Percentiles rank a stretch among this genome's conserved stretches.
Conservation (phyloP, 2,329 filamentous ascomycete species). For the Aureobasidium sp. region DNA sequence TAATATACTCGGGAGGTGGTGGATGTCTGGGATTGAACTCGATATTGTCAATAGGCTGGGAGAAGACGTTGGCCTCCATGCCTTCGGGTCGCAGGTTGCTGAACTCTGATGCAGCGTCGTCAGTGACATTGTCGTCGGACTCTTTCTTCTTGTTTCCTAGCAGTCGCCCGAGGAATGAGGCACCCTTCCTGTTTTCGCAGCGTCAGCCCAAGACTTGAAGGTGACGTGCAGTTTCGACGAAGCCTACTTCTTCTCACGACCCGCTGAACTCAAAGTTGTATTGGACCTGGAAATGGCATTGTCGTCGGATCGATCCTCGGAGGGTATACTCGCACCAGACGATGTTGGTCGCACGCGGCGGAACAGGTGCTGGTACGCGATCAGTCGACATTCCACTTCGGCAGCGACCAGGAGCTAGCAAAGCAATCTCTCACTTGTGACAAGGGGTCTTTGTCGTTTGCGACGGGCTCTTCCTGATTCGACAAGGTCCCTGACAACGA, state of each 20-base stretch:
- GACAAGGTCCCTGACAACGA: slow-evolving; percentile 18
- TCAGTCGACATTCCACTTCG: slow-evolving; percentile 6
- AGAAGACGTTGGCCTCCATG: slow-evolving; percentile 75
- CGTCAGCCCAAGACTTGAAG: neutral
- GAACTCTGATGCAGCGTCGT: slow-evolving; percentile 35
- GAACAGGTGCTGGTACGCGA: slow-evolving; percentile 44
- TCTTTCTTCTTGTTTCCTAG: slow-evolving; percentile 68
- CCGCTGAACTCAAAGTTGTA: slow-evolving; percentile 12
- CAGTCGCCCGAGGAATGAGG: slow-evolving; percentile 85
- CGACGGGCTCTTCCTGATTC: neutral
- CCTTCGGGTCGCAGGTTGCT: slow-evolving; percentile 62
- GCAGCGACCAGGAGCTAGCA: neutral
- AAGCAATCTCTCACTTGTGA: slow-evolving; percentile 52
- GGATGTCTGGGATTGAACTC: slow-evolving; percentile 83
- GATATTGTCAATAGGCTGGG: slow-evolving; percentile 60
- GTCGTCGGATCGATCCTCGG: slow-evolving; percentile 38
- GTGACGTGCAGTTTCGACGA: neutral
- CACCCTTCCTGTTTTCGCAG: slow-evolving; percentile 62
- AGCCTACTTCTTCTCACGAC: slow-evolving; percentile 15
- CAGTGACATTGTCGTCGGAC: slow-evolving; percentile 22
- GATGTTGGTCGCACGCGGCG: slow-evolving; percentile 46
- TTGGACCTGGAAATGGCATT: slow-evolving; percentile 7
- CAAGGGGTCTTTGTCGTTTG: slow-evolving; percentile 51
- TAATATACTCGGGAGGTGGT: slow-evolving; percentile 84
- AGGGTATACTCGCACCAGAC: slow-evolving; percentile 28